Evolutionary conservation across 2,329 filamentous ascomycete genomes (phyloP).

Genomic region (Decorospora gaudefroyi): DNA sequence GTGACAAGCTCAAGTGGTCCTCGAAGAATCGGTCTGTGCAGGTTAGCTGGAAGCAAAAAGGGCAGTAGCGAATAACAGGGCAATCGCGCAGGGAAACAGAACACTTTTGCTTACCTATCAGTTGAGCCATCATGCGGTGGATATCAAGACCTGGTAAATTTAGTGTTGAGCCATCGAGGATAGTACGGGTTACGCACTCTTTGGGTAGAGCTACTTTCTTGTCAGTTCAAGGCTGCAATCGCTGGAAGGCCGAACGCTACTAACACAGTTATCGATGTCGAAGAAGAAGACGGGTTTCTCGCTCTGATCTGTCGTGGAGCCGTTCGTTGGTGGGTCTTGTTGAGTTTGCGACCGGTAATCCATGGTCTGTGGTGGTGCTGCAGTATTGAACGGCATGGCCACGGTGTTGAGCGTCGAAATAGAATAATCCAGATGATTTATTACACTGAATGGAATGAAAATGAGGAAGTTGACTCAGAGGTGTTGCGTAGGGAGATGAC

Average conservation of each 20-base stretch:
- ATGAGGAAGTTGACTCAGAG: background rate
- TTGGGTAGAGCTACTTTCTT: conserved; percentile 71
- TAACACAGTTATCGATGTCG: conserved; percentile 94
- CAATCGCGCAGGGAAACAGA: no score
- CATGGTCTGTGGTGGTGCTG: conserved; percentile 12
- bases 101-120: conserved; percentile 64
- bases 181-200: conserved; percentile 60
- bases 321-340: conserved; percentile 8
- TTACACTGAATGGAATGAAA: background rate
- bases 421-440: background rate
- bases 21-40: conserved; percentile 62
- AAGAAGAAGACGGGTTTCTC: conserved; percentile 69
- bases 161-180: conserved; percentile 8
- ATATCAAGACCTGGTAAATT: conserved; percentile 69
- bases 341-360: conserved; percentile 7
- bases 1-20: conserved; percentile 71
- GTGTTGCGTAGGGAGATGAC: background rate
- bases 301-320: conserved; percentile 30
- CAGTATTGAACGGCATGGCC: conserved; percentile 13
- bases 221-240: conserved; percentile 18
- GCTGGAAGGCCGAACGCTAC: conserved; percentile 34
- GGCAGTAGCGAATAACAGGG: no score
- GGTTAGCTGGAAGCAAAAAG: conserved; percentile 14
- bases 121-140: conserved; percentile 81
- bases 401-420: no score